Evolutionary conservation across 1,139 yeast genomes (phyloP), one percentile per base, ranked within the genome.

Genomic region (Geotrichum candidum): DNA sequence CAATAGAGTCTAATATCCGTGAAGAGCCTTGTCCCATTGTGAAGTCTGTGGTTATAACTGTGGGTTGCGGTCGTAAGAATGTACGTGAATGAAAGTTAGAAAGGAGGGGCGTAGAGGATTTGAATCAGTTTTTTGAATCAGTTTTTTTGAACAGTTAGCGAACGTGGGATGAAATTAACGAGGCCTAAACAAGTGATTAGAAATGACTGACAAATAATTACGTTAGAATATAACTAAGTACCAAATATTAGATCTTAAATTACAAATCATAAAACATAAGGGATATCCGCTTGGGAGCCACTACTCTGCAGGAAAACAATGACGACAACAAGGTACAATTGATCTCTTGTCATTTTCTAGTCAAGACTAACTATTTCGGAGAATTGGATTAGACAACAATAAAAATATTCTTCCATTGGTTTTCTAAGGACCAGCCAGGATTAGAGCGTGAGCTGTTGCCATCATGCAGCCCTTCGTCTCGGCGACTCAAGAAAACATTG

Each of bases 1-100:
- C 84, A 52, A 88, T 80, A 65, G 83, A 80, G 65, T 87, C 91
- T 59, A 88, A 79, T 56, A 88, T 76, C 66, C 82, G 85, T 18
- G 91, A 85, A 25, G 89, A 83, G 22, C 84, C 82, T 25, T 84
- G 83, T 50, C 92, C 92, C 94, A 87, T 87, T 15, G 18, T 41
- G n/a, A 41, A 41, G n/a, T 41, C 6, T 15, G 46, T 15, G n/a
- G 9, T 15, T 15, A 5, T 41, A 15, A 15, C 18, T 15, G 9
- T 15, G 15, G 46, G 46, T n/a, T 41, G 46, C n/a, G 6, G 18
- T 41, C 18, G 46, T 11, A 15, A 41, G 46, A n/a, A 15, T 15
- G 46, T 13, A 22, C 22, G 18, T 41, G 46, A 27, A 6, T 27
- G 31, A 27, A 27, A 27, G 46, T 41, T 5, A 41, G 18, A 41